These are phyloP conservation scores for Wilcoxina mikolae DNA, from an alignment of 495 filamentous ascomycete genomes.

Conservation along the genomic window DNA sequence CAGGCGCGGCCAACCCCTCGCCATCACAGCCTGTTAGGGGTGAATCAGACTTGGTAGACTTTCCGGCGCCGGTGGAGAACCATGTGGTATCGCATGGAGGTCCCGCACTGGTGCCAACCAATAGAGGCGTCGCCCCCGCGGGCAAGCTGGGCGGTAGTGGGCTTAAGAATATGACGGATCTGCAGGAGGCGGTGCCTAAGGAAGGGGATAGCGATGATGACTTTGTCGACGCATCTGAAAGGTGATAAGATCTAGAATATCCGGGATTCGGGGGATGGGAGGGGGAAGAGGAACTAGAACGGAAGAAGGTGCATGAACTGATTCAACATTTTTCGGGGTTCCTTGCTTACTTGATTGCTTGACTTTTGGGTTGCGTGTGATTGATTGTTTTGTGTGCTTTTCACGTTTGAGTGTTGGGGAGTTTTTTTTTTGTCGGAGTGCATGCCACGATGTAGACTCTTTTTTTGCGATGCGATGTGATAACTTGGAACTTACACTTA, in stretches of 20 bases:
- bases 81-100: neutral
- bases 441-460: neutral
- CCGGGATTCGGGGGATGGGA: no score
- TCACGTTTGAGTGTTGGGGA: neutral
- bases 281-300: no score
- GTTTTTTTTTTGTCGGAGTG: neutral
- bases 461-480: neutral
- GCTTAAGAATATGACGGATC: neutral
- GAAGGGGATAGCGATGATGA: neutral
- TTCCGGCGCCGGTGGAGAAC: neutral
- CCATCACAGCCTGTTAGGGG: neutral
- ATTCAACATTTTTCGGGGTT: neutral
- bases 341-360: neutral
- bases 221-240: neutral
- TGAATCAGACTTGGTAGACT: neutral
- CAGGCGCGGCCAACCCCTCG: conserved; percentile 7
- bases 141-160: neutral
- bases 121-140: neutral
- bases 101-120: neutral
- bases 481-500: neutral
- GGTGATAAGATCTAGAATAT: no score
- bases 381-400: neutral
- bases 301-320: no score
- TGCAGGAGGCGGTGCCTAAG: neutral
- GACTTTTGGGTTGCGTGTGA: neutral